phyloP scores from a whole-genome alignment of 495 filamentous ascomycete genomes.

The Oidiodendron maius region DNA sequence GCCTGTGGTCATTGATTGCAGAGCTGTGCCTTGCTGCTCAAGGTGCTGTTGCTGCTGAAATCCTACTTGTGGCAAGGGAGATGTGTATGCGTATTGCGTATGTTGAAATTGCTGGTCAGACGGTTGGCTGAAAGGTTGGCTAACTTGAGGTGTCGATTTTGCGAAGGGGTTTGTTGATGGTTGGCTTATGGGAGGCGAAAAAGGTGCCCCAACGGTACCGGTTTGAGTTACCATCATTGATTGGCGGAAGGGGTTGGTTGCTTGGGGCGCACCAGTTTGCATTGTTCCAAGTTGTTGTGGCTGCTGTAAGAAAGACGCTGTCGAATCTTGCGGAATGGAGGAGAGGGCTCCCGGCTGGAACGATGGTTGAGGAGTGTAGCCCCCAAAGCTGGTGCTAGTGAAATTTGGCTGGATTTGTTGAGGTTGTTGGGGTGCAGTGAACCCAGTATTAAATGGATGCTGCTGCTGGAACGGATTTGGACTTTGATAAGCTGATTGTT shows the following conservation, averaged over 20 bases:
- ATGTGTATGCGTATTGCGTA: constrained; percentile 15
- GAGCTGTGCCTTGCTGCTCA: constrained; percentile 24
- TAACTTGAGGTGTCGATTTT: constrained; percentile 42
- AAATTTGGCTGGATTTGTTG: constrained; percentile 50
- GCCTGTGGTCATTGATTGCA: constrained; percentile 59
- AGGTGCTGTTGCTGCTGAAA: constrained; percentile 21
- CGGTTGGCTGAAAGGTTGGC: constrained; percentile 39
- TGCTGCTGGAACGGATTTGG: constrained; percentile 41
- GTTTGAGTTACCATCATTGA: constrained; percentile 60
- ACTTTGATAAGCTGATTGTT: constrained; percentile 39
- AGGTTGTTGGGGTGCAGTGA: constrained; percentile 43
- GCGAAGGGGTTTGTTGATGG: constrained; percentile 88
- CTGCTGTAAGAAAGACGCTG: constrained; percentile 24
- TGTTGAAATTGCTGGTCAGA: constrained; percentile 37
- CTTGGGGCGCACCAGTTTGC: constrained; percentile 34
- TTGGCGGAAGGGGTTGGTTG: constrained; percentile 83
- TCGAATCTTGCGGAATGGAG: constrained; percentile 61
- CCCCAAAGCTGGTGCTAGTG: constrained; percentile 83
- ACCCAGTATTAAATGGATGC: constrained; percentile 23
- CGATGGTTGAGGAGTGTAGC: constrained; percentile 63
- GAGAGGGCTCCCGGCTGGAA: constrained; percentile 47
- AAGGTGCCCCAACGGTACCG: constrained; percentile 17
- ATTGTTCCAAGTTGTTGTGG: constrained; percentile 21
- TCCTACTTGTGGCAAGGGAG: constrained; percentile 47
- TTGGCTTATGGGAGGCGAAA: constrained; percentile 29